Evolutionary conservation across 805 yeast genomes (phyloP), one percentile per base, ranked within the genome.

Genomic region (Starmerella bombicola): DNA sequence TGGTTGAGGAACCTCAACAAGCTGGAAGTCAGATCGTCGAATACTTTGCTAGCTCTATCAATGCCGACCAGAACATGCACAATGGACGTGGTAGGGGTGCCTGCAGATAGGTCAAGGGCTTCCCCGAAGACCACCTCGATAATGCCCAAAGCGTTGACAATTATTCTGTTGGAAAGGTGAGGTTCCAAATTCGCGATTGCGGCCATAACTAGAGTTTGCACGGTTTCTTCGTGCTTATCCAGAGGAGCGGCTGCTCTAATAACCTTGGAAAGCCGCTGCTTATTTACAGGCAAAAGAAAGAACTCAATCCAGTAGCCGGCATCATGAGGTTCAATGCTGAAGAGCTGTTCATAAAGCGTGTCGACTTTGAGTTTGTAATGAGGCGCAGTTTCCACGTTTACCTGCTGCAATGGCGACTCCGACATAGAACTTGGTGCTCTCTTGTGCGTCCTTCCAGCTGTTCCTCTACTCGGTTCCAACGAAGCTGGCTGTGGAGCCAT

Each of bases 271-370:
- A 53, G 47, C 38, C 42, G 46, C 36, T 39, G 48, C 30, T 35
- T 40, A 33, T 49, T 45, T 29, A 54, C 54, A 4, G 54, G 54
- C 33, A 59, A 50, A 30, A 58, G 35, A 42, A 58, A 59, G 26
- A 59, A 49, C 45, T 59, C 62, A 22, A 56, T 55, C 63, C 63
- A 59, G 47, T 42, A 57, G 12, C 61, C 62, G 7, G 58, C 58
- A 1, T 32, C 30, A 20, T 54, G 58, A 4, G 5, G 23, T 13
- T 24, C 35, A 12, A 6, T 13, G 6, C 29, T 5, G 37, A 62
- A 59, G 13, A 63, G 52, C 32, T 47, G 32, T 18, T 57, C 60
- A 39, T 63, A 63, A 10, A 63, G 45, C 2, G 45, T 30, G 13
- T 60, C 48, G 12, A 58, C 60, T 46, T 63, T 63, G 17, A 66